Percentiles rank a stretch among this genome's conserved stretches.
Conservation (phyloP, 2,329 filamentous ascomycete genomes). For the Huntiella savannae region DNA sequence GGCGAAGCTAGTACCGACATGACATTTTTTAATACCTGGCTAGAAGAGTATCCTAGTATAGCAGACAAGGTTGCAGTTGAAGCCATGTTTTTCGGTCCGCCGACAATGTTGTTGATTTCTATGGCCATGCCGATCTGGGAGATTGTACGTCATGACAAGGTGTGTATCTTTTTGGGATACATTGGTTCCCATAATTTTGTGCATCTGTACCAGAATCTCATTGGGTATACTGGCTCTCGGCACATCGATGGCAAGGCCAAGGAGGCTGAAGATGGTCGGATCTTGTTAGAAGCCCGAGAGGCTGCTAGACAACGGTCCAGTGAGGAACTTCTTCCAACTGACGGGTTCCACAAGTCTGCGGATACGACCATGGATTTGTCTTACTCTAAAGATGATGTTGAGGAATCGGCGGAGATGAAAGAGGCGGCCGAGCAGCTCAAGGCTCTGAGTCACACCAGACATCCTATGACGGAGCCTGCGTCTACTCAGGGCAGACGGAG, state of each 20-base stretch:
- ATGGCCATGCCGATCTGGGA: constrained; percentile 47
- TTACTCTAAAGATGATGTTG: constrained; percentile 21
- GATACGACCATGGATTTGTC: neutral
- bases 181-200: constrained; percentile 50
- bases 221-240: constrained; percentile 19
- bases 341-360: constrained; percentile 2
- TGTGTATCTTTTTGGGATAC: constrained; percentile 45
- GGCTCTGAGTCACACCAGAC: constrained; percentile 43
- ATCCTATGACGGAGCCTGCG: constrained; percentile 24
- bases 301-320: constrained; percentile 16
- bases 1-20: constrained; percentile 47
- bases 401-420: constrained; percentile 51
- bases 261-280: constrained; percentile 37
- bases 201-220: constrained; percentile 39
- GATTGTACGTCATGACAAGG: constrained; percentile 45
- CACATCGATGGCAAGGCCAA: constrained; percentile 21
- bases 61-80: constrained; percentile 42
- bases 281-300: constrained; percentile 34
- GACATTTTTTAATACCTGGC: constrained; percentile 46
- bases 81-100: constrained; percentile 48
- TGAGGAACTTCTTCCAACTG: constrained; percentile 6
- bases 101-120: constrained; percentile 46
- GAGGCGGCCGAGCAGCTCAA: constrained; percentile 49
- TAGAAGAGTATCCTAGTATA: constrained; percentile 37
- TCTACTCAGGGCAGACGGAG: constrained; percentile 15